These are phyloP conservation scores for Wallacemonas sp. DNA, from an alignment of 208 protist genomes.

Conservation along the genomic window DNA sequence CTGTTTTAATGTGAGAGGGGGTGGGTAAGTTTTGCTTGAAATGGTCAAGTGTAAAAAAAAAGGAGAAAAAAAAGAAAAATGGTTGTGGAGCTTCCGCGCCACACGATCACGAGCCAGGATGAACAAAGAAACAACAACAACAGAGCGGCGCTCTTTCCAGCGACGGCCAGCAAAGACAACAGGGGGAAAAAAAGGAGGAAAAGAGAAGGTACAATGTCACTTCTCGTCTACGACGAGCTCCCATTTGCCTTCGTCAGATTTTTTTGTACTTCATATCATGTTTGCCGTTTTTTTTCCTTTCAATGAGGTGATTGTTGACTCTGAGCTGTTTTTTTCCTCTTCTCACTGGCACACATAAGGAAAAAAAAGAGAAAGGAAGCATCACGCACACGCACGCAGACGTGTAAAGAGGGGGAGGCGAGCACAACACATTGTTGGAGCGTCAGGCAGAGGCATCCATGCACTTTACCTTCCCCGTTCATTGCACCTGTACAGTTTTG, in stretches of 20 bases:
- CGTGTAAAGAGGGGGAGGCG: too few relatives aligned
- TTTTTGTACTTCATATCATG: not conserved
- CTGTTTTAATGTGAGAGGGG: not conserved
- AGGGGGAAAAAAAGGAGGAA: constrained; percentile 19
- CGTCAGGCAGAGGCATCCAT: too few relatives aligned
- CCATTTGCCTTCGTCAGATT: not conserved
- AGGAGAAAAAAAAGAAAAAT: not conserved
- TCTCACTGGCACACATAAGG: not conserved
- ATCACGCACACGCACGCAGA: too few relatives aligned
- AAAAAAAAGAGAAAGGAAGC: not conserved
- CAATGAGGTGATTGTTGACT: not conserved
- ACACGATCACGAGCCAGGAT: constrained; percentile 2
- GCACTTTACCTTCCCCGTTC: too few relatives aligned
- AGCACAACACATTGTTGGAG: too few relatives aligned
- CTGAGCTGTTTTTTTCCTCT: not conserved
- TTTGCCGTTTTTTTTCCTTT: not conserved
- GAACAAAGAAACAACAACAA: constrained; percentile 10
- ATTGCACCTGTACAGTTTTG: too few relatives aligned
- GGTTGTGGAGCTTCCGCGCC: too few relatives aligned
- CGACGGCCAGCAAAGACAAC: not conserved
- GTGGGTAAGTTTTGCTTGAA: not conserved
- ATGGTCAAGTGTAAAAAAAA: constrained; percentile 9
- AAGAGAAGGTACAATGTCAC: not conserved
- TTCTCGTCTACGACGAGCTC: not conserved
- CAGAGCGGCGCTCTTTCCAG: not conserved